phyloP scores from a whole-genome alignment of 2,329 filamentous ascomycete species.

The Allantophomopsis cytisporea region DNA sequence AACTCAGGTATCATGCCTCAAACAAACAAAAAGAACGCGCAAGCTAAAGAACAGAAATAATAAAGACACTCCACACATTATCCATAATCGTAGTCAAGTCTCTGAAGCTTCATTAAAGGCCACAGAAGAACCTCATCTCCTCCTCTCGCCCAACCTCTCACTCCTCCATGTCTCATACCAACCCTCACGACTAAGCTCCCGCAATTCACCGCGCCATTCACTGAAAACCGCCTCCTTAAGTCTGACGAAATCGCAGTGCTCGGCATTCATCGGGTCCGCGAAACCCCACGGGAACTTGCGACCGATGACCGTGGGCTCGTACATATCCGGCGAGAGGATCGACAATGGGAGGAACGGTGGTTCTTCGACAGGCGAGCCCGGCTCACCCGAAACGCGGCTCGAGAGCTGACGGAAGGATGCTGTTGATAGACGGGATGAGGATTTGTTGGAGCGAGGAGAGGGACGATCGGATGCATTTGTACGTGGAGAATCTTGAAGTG shows the following conservation, averaged over 20 bases:
- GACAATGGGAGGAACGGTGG: slow-evolving; percentile 73
- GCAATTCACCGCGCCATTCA: slow-evolving; percentile 85
- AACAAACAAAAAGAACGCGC: too few relatives aligned
- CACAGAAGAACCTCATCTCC: too few relatives aligned
- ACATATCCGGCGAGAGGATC: slow-evolving; percentile 85
- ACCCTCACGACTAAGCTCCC: slow-evolving; percentile 77
- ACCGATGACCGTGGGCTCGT: slow-evolving; percentile 67
- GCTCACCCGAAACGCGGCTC: slow-evolving; percentile 20
- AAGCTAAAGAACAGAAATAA: too few relatives aligned
- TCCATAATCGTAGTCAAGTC: too few relatives aligned
- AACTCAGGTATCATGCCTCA: too few relatives aligned
- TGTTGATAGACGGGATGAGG: slow-evolving; percentile 15
- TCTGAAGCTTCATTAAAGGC: slow-evolving; percentile 12
- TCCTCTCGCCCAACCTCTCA: slow-evolving; percentile 30
- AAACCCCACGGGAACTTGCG: slow-evolving; percentile 95
- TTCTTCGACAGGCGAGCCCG: slow-evolving; percentile 33
- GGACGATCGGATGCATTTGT: slow-evolving; percentile 1
- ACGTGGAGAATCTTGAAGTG: too few relatives aligned
- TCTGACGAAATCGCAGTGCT: slow-evolving; percentile 87
- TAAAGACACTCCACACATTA: too few relatives aligned
- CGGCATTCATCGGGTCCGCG: slow-evolving; percentile 79
- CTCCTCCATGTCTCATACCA: slow-evolving; percentile 97
- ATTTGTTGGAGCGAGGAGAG: slow-evolving; percentile 12
- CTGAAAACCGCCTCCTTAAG: slow-evolving; percentile 86
- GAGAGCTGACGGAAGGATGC: slow-evolving; percentile 18